phyloP scores from a whole-genome alignment of 345 rosid genomes.

The Xanthoceras sorbifolium region DNA sequence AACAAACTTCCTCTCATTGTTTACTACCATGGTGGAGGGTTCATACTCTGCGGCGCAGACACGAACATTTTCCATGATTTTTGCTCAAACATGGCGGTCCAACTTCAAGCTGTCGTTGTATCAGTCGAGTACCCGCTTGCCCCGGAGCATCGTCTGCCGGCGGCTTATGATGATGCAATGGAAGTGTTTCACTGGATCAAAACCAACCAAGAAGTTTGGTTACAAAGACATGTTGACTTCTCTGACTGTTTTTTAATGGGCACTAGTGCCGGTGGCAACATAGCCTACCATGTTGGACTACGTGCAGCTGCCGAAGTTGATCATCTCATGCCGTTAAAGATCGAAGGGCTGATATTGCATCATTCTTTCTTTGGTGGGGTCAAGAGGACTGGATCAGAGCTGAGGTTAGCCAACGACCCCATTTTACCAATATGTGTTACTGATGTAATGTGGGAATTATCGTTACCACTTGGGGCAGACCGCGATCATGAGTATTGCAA shows the following conservation, averaged over 20 bases:
- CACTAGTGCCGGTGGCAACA: slow-evolving; percentile 60
- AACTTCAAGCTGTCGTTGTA: slow-evolving; percentile 39
- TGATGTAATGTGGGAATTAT: slow-evolving; percentile 59
- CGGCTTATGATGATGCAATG: slow-evolving; percentile 60
- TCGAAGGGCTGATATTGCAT: slow-evolving; percentile 63
- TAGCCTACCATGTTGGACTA: slow-evolving; percentile 51
- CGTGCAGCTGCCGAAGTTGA: slow-evolving; percentile 23
- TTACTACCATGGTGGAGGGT: slow-evolving; percentile 69
- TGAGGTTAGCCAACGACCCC: slow-evolving; percentile 30
- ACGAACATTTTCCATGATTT: slow-evolving; percentile 21
- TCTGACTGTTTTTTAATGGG: slow-evolving; percentile 52
- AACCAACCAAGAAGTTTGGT: slow-evolving; percentile 38
- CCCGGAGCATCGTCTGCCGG: slow-evolving; percentile 73
- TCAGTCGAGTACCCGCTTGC: slow-evolving; percentile 59
- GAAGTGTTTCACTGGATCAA: slow-evolving; percentile 49
- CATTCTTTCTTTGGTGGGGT: slow-evolving; percentile 65
- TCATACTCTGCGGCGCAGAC: slow-evolving; percentile 43
- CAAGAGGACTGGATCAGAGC: slow-evolving; percentile 48
- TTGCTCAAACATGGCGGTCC: slow-evolving; percentile 34
- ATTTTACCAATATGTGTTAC: slow-evolving; percentile 26
- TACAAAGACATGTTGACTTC: slow-evolving; percentile 36
- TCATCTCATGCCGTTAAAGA: slow-evolving; percentile 43
- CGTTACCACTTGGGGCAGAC: slow-evolving; percentile 50
- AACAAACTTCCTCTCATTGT: slow-evolving; percentile 56
- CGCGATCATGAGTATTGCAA: slow-evolving; percentile 65